phyloP scores from a whole-genome alignment of 208 protist species.

The Crithidia thermophila region DNA sequence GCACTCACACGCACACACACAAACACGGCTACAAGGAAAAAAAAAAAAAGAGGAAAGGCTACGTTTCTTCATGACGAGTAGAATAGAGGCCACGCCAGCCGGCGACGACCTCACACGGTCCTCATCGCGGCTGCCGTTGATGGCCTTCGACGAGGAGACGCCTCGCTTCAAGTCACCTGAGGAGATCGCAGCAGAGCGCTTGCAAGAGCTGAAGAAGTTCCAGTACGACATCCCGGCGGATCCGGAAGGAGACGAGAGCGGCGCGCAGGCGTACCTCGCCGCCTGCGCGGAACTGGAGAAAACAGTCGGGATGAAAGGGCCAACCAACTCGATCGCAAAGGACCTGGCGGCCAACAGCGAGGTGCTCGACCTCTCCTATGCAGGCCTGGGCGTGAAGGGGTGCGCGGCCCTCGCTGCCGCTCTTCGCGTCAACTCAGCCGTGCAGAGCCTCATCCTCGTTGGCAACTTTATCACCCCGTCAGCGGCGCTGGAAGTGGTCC shows the following conservation, averaged over 20 bases:
- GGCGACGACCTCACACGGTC: slow-evolving; percentile 6
- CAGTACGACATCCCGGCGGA: slow-evolving; percentile 47
- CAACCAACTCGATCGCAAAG: slow-evolving; percentile 60
- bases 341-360: slow-evolving; percentile 57
- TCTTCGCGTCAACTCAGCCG: slow-evolving; percentile 67
- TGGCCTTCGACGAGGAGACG: slow-evolving; percentile 68
- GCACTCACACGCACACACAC: no score
- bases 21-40: no score
- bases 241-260: slow-evolving; percentile 74
- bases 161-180: slow-evolving; percentile 59
- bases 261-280: slow-evolving; percentile 63
- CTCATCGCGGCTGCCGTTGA: slow-evolving; percentile 37
- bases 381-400: slow-evolving; percentile 69
- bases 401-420: slow-evolving; percentile 73
- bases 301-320: slow-evolving; percentile 76
- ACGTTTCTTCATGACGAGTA: neutral
- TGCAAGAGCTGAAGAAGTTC: slow-evolving; percentile 55
- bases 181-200: slow-evolving; percentile 68
- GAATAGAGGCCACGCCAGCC: neutral
- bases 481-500: slow-evolving; percentile 65
- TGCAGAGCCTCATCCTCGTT: slow-evolving; percentile 65
- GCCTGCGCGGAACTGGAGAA: slow-evolving; percentile 57
- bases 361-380: slow-evolving; percentile 75
- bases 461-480: slow-evolving; percentile 82
- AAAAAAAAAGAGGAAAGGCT: neutral